Conservation (phyloP, 148 eudicot species). For the Nepenthes mirabilis region DNA sequence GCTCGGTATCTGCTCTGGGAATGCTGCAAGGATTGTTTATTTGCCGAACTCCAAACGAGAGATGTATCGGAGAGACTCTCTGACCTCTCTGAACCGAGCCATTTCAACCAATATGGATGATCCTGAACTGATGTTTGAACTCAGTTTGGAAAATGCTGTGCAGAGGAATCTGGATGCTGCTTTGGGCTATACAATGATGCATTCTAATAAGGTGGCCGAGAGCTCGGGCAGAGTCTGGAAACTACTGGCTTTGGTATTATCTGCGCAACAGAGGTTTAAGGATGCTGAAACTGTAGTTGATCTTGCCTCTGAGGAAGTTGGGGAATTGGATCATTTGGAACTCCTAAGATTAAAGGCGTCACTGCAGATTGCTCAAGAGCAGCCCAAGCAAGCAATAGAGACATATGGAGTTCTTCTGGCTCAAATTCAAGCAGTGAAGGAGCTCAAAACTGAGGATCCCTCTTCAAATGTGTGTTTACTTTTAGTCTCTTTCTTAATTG, state of each 20-base stretch:
- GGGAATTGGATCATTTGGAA: conserved; percentile 39
- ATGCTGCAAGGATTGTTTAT: conserved; percentile 46
- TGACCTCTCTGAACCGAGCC: conserved; percentile 35
- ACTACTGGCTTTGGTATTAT: conserved; percentile 54
- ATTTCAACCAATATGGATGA: conserved; percentile 26
- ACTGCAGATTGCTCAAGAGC: conserved; percentile 55
- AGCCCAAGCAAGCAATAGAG: conserved; percentile 81
- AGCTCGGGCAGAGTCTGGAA: conserved; percentile 56
- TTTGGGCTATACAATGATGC: conserved; percentile 44
- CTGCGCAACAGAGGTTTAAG: conserved; percentile 61
- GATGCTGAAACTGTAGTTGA: conserved; percentile 84
- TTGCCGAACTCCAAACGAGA: conserved; percentile 43
- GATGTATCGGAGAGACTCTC: conserved; percentile 34
- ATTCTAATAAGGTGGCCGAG: conserved; percentile 50
- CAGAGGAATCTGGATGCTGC: conserved; percentile 64
- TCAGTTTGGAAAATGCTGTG: conserved; percentile 58
- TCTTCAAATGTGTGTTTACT: conserved; percentile 26
- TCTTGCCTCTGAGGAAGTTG: conserved; percentile 70
- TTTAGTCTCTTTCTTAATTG: background rate
- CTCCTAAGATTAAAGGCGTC: conserved; percentile 60
- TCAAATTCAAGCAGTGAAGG: conserved; percentile 46
- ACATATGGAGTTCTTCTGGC: conserved; percentile 59
- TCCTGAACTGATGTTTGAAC: conserved; percentile 43
- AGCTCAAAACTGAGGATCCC: conserved; percentile 8
- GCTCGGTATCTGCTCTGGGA: conserved; percentile 73